Evolutionary conservation across 2,329 filamentous ascomycete genomes (phyloP), one percentile per base, ranked within the genome.

Genomic region (Penicillium frequentans): DNA sequence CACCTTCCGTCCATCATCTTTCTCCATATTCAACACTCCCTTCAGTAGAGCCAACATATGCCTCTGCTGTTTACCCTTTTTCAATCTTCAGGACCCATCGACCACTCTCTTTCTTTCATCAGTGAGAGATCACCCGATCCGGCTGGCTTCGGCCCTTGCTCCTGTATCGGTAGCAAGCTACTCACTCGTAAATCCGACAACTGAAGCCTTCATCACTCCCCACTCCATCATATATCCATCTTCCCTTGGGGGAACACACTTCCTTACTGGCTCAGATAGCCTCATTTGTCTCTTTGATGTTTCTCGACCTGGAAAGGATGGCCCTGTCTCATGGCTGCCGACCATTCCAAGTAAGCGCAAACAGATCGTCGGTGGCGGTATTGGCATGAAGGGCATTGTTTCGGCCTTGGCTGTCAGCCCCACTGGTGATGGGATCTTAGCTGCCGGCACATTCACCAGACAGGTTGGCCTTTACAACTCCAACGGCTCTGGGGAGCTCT

Each of bases 361-460:
- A 63, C 77, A 77, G 58, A 72, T 74, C 16, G 74, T 79, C 19
- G 79, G 76, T 24, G 78, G 77, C 9, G 77, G 77, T 3, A 67
- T 79, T 23, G 79, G 79, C 27, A 83, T 85, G 75, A 83, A 82
- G 67, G 84, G 85, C 2, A 77, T 81, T 24, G 75, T 88, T 9
- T 82, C 80, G 8, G 77, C 82, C 0, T 67, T 88, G 59, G 72
- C 74, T 2, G 69, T 84, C 44, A 78, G 77, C 45, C 67, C 72
- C 3, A 64, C 65, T 4, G 69, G 65, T 13, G 76, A 80, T 27
- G 77, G 79, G 1, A 68, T 86, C 0, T 72, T 85, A 7, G 85
- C 85, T 19, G 83, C 83, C 0, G 86, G 85, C 5, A 84, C 84
- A 0, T 81, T 82, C 42, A 80, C 80, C 3, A 75, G 84, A n/a